These are phyloP conservation scores for Penicillium rolfsii DNA, from an alignment of 2,329 filamentous ascomycete genomes.

Conservation along the genomic window DNA sequence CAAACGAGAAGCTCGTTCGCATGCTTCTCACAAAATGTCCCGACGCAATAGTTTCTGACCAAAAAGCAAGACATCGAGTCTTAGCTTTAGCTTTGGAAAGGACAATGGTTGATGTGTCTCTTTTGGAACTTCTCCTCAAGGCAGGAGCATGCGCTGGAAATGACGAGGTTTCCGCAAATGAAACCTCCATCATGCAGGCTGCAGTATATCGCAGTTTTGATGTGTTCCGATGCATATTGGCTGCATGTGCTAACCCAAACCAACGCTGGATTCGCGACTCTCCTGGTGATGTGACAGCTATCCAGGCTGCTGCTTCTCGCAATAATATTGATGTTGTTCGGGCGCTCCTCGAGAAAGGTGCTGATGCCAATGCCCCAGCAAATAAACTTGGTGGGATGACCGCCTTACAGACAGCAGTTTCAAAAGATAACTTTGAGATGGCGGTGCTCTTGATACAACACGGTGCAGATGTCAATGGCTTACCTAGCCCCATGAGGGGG, in stretches of 20 bases:
- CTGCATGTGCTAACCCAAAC: conserved; percentile 20
- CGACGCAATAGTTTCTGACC: conserved; percentile 13
- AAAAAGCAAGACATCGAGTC: conserved; percentile 2
- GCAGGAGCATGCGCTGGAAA: conserved; percentile 17
- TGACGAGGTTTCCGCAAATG: not conserved
- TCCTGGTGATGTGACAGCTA: conserved; percentile 15
- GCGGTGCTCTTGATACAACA: conserved; percentile 25
- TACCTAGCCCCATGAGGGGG: conserved; percentile 12
- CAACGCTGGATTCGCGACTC: conserved; percentile 2
- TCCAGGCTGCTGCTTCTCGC: conserved; percentile 16
- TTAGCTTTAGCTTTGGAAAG: not conserved
- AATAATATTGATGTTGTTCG: conserved; percentile 23
- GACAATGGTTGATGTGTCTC: conserved; percentile 9
- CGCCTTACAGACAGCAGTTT: conserved; percentile 20
- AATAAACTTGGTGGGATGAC: conserved; percentile 12
- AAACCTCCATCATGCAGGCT: conserved; percentile 14
- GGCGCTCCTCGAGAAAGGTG: conserved; percentile 27
- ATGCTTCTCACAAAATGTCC: conserved; percentile 16
- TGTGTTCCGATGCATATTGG: conserved; percentile 20
- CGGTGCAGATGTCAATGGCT: conserved; percentile 32
- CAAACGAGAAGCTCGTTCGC: conserved; percentile 10
- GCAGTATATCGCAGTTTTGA: conserved; percentile 16
- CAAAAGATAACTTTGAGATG: conserved; percentile 14
- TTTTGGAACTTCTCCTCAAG: conserved; percentile 10
- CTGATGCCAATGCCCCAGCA: conserved; percentile 30